Conservation (phyloP, 331 rosid species). For the Quercus phellos region DNA sequence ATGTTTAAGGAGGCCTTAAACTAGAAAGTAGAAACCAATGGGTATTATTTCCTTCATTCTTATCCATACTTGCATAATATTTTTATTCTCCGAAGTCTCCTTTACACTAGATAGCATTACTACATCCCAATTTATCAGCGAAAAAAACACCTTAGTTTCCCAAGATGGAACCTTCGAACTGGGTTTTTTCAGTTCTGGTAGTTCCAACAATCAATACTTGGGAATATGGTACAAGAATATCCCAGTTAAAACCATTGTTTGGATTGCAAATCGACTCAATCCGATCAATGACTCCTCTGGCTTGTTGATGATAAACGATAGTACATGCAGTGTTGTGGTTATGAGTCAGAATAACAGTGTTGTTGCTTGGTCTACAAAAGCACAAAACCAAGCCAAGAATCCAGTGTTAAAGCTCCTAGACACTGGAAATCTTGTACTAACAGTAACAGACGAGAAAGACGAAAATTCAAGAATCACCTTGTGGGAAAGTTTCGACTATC, state of each 20-base stretch:
- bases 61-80: not conserved
- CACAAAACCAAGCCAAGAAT: not conserved
- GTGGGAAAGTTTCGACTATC: slow-evolving; percentile 66
- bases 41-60: not conserved
- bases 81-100: slow-evolving; percentile 11
- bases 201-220: slow-evolving; percentile 21
- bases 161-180: slow-evolving; percentile 22
- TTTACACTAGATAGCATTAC: slow-evolving; percentile 3
- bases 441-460: slow-evolving; percentile 21
- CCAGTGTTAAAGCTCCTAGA: slow-evolving; percentile 39
- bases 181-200: slow-evolving; percentile 36
- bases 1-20: no score
- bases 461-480: slow-evolving; percentile 1
- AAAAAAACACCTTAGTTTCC: slow-evolving; percentile 15
- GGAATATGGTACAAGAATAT: slow-evolving; percentile 21
- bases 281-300: slow-evolving; percentile 19
- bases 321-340: slow-evolving; percentile 21
- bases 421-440: slow-evolving; percentile 50
- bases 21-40: not conserved
- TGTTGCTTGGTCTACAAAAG: slow-evolving; percentile 18
- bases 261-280: slow-evolving; percentile 18
- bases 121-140: not conserved
- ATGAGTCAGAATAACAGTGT: not conserved
- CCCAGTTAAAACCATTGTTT: slow-evolving; percentile 3
- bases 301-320: not conserved